A percentile compares a stretch with the other conserved stretches of the same genome.
These are phyloP conservation scores for Panicum virgatum DNA, from an alignment of 202 grass and related monocot species.

Conservation along the genomic window DNA sequence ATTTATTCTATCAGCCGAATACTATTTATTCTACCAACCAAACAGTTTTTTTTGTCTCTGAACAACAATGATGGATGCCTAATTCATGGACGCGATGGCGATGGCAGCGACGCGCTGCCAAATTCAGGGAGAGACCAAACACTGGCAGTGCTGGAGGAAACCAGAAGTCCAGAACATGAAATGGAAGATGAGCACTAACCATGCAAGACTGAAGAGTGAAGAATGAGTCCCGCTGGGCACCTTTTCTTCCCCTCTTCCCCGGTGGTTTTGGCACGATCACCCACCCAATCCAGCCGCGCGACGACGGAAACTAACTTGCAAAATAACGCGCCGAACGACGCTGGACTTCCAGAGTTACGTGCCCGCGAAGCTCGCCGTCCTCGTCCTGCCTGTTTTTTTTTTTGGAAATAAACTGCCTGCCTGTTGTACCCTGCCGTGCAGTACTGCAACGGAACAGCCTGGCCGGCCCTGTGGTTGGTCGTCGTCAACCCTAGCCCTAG, in stretches of 20 bases:
- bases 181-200: neutral
- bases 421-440: neutral
- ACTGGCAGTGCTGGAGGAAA: neutral
- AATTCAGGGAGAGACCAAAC: too few relatives aligned
- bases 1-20: too few relatives aligned
- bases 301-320: too few relatives aligned
- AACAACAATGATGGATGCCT: neutral
- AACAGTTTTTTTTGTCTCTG: neutral
- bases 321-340: conserved; percentile 27
- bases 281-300: too few relatives aligned
- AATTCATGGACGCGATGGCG: too few relatives aligned
- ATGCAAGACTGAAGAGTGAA: neutral
- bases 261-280: neutral
- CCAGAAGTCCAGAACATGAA: neutral
- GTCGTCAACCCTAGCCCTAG: neutral
- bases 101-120: neutral
- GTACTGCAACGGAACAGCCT: neutral
- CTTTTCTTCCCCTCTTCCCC: neutral
- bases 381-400: too few relatives aligned
- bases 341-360: conserved; percentile 22
- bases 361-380: neutral
- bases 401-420: too few relatives aligned
- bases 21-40: too few relatives aligned
- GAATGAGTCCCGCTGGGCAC: neutral
- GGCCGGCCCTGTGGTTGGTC: neutral